These are phyloP conservation scores for Chamaecyparis obtusa DNA, from an alignment of 75 land plant genomes.

Conservation along the genomic window DNA sequence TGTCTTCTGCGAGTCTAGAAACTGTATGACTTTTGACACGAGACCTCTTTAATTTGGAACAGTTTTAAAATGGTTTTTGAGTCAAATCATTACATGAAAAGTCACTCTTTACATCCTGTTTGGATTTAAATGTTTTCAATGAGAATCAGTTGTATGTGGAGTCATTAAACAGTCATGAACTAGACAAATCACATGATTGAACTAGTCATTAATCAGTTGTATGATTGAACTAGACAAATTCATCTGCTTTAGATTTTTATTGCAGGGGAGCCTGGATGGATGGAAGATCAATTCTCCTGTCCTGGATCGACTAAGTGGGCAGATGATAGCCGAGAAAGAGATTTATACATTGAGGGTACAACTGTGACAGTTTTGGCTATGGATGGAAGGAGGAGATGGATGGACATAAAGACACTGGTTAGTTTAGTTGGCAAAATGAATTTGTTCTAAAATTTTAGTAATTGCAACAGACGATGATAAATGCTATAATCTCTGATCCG, in stretches of 20 bases:
- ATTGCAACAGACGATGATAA: background rate
- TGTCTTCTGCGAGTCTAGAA: background rate
- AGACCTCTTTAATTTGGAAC: background rate
- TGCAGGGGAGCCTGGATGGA: background rate
- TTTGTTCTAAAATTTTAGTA: constrained; percentile 4
- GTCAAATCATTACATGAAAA: background rate
- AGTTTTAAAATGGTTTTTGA: background rate
- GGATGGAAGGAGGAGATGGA: constrained; percentile 97
- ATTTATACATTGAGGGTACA: constrained; percentile 66
- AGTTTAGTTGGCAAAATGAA: constrained; percentile 12
- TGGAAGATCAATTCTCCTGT: constrained; percentile 45
- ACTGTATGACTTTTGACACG: background rate
- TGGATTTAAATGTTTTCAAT: background rate
- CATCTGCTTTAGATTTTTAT: background rate
- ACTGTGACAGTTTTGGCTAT: constrained; percentile 89
- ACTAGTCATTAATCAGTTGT: too few species aligned
- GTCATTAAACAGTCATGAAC: background rate
- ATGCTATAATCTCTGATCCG: background rate
- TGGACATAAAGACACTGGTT: constrained; percentile 86
- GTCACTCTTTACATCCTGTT: background rate
- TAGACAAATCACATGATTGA: background rate
- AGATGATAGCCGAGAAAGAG: constrained; percentile 73
- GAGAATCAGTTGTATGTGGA: background rate
- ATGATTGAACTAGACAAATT: background rate
- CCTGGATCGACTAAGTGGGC: constrained; percentile 66